phyloP scores from a whole-genome alignment of 202 grass and related monocot species.

The Cymbopogon flexuosus region DNA sequence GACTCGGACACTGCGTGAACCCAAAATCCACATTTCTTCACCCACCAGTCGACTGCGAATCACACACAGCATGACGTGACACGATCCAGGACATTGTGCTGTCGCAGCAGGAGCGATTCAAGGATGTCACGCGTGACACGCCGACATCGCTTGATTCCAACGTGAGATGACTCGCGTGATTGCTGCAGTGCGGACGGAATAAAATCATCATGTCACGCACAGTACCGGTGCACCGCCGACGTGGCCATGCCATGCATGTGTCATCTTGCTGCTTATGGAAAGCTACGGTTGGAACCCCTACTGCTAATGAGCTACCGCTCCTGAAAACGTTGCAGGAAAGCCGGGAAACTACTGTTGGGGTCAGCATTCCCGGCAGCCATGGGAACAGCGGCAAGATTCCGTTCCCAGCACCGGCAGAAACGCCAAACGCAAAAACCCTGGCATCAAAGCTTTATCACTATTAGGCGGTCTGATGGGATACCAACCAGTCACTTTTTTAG shows the following conservation, averaged over 20 bases:
- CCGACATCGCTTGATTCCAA: background rate
- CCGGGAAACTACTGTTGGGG: background rate
- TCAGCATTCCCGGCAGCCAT: background rate
- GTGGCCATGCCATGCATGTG: background rate
- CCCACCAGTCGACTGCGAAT: background rate
- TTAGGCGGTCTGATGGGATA: background rate
- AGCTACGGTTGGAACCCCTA: constrained; percentile 11
- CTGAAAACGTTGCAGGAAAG: background rate
- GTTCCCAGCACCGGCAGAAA: background rate
- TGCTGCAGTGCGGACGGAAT: background rate
- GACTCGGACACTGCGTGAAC: background rate
- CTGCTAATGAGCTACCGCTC: background rate
- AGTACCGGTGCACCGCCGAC: background rate
- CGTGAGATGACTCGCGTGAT: background rate
- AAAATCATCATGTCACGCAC: constrained; percentile 31
- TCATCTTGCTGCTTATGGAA: constrained; percentile 36
- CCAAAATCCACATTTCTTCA: background rate
- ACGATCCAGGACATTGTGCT: background rate
- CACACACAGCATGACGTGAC: background rate
- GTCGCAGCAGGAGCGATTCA: background rate
- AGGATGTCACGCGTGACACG: background rate
- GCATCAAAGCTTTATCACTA: background rate
- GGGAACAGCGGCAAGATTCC: background rate
- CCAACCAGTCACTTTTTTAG: background rate
- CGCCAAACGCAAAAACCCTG: background rate